Conservation (phyloP, 331 rosid species). For the Cydonia oblonga region DNA sequence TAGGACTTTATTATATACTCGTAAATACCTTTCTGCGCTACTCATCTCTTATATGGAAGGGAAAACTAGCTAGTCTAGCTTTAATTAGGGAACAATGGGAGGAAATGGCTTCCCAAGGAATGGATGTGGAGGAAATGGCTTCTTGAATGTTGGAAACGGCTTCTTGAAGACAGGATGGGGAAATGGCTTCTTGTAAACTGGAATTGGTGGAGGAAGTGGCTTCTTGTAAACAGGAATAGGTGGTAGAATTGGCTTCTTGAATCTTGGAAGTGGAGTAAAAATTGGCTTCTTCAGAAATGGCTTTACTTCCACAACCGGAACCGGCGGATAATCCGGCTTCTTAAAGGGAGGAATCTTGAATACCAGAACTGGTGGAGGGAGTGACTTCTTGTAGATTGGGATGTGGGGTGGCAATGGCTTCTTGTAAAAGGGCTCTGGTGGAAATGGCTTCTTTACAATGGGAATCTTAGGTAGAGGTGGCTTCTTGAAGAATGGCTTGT, state of each 20-base stretch:
- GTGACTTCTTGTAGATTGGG: neutral
- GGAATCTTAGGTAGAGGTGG: too few relatives aligned
- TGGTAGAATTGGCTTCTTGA: slow-evolving; percentile 3
- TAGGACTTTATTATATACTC: neutral
- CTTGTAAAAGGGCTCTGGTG: slow-evolving; percentile 1
- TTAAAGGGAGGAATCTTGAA: neutral
- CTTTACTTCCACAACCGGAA: neutral
- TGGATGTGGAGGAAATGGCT: neutral
- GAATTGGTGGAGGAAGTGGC: slow-evolving; percentile 11
- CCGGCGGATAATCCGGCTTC: neutral
- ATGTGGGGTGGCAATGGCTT: slow-evolving; percentile 13
- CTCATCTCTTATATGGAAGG: neutral
- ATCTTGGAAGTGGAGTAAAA: neutral
- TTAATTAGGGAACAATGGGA: too few relatives aligned
- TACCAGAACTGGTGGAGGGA: neutral
- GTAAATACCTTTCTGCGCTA: neutral
- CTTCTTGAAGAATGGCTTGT: too few relatives aligned
- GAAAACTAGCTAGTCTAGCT: neutral
- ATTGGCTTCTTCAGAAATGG: slow-evolving; percentile 9
- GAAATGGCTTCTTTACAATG: neutral
- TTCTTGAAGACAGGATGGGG: neutral
- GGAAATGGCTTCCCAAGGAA: too few relatives aligned
- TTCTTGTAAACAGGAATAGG: neutral
- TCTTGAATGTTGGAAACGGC: neutral
- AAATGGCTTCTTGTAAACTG: neutral